Base-by-base conservation (phyloP, 139 green algal genomes). In the Desmodesmus armatus region DNA sequence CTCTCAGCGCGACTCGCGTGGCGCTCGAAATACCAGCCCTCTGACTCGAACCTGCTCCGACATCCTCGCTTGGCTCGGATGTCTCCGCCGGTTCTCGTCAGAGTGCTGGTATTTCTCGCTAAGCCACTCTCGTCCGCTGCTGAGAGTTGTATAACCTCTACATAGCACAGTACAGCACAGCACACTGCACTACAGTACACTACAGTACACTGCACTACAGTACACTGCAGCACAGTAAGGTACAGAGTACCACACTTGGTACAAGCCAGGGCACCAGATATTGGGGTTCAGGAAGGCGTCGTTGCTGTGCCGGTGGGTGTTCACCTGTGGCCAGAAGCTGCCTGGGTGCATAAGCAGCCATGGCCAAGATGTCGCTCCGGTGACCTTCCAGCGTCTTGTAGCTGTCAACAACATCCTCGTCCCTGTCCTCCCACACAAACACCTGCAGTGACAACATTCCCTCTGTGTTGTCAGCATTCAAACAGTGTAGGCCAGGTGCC, bases 401-500 rank as follows among this genome's bases (percentile, higher is more conserved):
- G 27, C 90, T 77, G 1, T 39, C 43, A 15, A 93, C 85, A 39
- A 84, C 78, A 51, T 89, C 83, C 33, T 91, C 90, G 39, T 94
- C 93, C 27, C 85, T 53, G 65, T 97, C 93, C 83, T 96, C 87
- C 93, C 94, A 97, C 47, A 96, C 88, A 83, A 93, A 94, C 37
- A 95, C 87, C 87, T 91, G 72, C 29, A 47, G 39, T 19, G 47
- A 21, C 47, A 55, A 55, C 9, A 55, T 13, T 55, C 9, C 9
- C 47, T 13, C 7, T 55, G 47, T 55, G 47, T 7, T 13, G 7
- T 55, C 47, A 55, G 47, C 47, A 21, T 7, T 21, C 47, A 55
- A 13, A 55, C 47, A 55, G 47, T 55, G 13, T n/a, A n/a, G n/a
- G n/a, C n/a, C n/a, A n/a, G n/a, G n/a, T n/a, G n/a, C n/a, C n/a